phyloP scores from a whole-genome alignment of 192 early-diverging fungal species.

The Coemansia sp. region DNA sequence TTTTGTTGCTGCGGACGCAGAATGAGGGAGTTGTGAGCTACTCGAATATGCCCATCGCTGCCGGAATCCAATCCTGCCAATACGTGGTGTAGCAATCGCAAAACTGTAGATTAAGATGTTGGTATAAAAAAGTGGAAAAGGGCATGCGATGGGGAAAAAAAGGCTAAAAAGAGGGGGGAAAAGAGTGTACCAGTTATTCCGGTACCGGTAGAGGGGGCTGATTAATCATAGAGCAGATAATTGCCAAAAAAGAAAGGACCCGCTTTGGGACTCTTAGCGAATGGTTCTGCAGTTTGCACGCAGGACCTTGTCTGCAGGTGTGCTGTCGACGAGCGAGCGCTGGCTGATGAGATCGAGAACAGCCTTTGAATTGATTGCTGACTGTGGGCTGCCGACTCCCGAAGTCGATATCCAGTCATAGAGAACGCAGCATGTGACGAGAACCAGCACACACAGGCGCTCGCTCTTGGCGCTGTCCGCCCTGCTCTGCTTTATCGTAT shows the following conservation, averaged over 20 bases:
- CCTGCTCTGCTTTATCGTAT: constrained; percentile 68
- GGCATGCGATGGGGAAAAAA: too few relatives aligned
- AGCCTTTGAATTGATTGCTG: constrained; percentile 75
- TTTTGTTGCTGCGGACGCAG: too few relatives aligned
- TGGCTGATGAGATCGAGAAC: constrained; percentile 25
- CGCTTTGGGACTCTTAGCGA: constrained; percentile 15
- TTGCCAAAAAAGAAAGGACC: neutral
- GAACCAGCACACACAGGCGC: constrained; percentile 79
- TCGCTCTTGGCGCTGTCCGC: constrained; percentile 59
- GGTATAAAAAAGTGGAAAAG: too few relatives aligned
- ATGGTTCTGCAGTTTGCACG: constrained; percentile 43
- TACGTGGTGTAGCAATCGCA: neutral
- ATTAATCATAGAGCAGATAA: neutral
- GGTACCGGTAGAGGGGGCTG: neutral
- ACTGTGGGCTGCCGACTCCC: constrained; percentile 74
- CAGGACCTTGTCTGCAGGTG: constrained; percentile 39
- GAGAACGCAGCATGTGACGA: constrained; percentile 84
- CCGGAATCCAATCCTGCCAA: neutral
- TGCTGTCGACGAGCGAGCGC: constrained; percentile 35
- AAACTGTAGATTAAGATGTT: too few relatives aligned
- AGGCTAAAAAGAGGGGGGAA: too few relatives aligned
- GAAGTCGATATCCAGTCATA: constrained; percentile 86
- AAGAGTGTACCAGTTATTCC: too few relatives aligned
- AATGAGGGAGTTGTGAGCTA: too few relatives aligned
- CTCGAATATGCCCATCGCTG: neutral